Conservation (phyloP, 2,329 filamentous ascomycete genomes). For the Sporothrix humicola region DNA sequence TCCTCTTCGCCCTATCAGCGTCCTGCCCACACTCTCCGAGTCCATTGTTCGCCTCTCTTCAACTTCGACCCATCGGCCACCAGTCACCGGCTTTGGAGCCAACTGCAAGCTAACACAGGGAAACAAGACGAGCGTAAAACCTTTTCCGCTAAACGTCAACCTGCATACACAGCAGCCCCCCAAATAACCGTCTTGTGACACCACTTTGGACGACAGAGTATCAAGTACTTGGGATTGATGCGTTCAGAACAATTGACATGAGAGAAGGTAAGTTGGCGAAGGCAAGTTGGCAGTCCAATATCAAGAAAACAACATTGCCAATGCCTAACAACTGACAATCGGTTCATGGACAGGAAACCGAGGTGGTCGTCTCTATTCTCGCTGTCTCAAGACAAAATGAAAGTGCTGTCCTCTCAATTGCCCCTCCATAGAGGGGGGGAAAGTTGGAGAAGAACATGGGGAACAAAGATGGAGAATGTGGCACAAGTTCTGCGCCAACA, state of each 20-base stretch:
- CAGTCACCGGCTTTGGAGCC: neutral
- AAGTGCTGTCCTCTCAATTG: neutral
- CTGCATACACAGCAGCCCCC: neutral
- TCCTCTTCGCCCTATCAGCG: constrained; percentile 1
- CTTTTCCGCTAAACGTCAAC: constrained; percentile 19
- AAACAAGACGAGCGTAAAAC: constrained; percentile 26
- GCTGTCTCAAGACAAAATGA: neutral
- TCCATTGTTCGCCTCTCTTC: neutral
- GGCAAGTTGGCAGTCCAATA: too few species aligned
- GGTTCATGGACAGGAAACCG: too few species aligned
- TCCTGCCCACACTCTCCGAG: constrained; percentile 11
- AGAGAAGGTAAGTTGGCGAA: too few species aligned
- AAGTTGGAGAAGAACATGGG: constrained; percentile 23
- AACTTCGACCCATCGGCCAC: neutral
- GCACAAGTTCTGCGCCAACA: constrained; percentile 15
- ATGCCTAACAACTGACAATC: too few species aligned
- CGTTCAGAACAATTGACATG: too few species aligned
- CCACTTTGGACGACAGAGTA: too few species aligned
- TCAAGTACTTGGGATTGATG: too few species aligned
- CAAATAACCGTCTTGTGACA: constrained; percentile 23
- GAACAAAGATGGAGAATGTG: constrained; percentile 12
- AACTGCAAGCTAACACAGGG: constrained; percentile 10
- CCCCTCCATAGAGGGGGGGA: neutral
- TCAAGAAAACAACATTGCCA: too few species aligned
- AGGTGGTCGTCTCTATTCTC: too few species aligned